Evolutionary conservation across 345 rosid species (phyloP), one percentile per base, ranked within the genome.

Genomic region (Eucalyptus microcorys): DNA sequence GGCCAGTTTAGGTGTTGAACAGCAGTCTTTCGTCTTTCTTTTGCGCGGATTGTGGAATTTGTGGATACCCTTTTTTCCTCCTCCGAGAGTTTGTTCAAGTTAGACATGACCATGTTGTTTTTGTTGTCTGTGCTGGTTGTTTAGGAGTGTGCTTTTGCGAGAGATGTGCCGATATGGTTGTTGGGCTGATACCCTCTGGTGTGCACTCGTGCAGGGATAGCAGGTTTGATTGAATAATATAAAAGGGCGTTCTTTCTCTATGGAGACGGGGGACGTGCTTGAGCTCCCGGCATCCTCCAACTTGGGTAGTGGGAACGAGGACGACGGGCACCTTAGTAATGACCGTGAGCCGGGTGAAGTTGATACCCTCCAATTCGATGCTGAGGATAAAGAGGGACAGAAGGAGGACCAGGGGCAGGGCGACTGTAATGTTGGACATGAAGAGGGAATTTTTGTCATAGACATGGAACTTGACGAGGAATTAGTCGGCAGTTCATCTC

Each of bases 201-300:
- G 83, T 68, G 83, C 81, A 12, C 81, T 37, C 27, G 6, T 71
- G 81, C 81, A 34, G 81, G 81, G 81, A 71, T 71, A 71, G 42
- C 8, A 14, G 5, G 21, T 37, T 37, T 2, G 9, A 37, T 76
- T 12, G 27, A 21, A 37, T 37, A 10, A 76, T 37, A 19, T 40
- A 21, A 21, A 21, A 19, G 12, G 26, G 13, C 47, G 1, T 3
- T 76, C 83, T 76, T 76, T 76, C 83, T 76, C 30, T 50, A 96
- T 95, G 98, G 96, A 95, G 89, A 87, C 93, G 34, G 94, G 89
- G 86, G 94, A 94, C 76, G 32, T 91, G 47, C 90, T 91, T 21
- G 68, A 87, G 84, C 92, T 90, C 66, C 89, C 93, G 64, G 91
- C 90, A 14, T 86, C 89, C 91, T 92, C 89, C 83, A 37, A 89